Evolutionary conservation across 2,329 filamentous ascomycete genomes (phyloP), one percentile per base, ranked within the genome.

Genomic region (Teratosphaeria destructans): DNA sequence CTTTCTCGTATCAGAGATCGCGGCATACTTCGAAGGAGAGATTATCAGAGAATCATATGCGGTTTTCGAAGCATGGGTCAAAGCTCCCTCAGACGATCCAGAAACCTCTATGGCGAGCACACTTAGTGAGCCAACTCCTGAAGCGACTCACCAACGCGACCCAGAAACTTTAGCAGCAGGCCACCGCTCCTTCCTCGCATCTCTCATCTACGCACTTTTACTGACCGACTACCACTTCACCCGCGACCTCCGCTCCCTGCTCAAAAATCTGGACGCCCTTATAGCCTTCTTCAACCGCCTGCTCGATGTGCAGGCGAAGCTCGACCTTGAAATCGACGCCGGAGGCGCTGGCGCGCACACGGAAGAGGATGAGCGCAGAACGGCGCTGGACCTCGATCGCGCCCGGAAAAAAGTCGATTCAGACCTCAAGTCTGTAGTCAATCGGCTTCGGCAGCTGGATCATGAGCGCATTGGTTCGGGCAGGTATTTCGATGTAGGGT

Each of bases 21-120:
- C 93, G 65, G 85, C 85, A 3, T 97, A 95, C 68, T 85, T 97
- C 53, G 93, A 96, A 72, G 90, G 89, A 1, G 91, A 96, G 69
- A 86, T 97, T 6, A 86, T 96, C 14, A 84, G 86, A 61, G 85
- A 86, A 35, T 85, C 90, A 1, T 96, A 91, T 84, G 82, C 86
- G 16, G 85, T 88, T 57, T 92, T 97, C 66, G 83, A 88, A 57
- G 72, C 74, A 14, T 96, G 92, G 90, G 78, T 68, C 6, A 60
- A 64, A 11, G 39, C 60, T 26, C 63, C 67, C 1, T 56, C 60
- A 12, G 62, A 62, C n/a, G 52, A 43, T 5, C 14, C 53, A 11
- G 55, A 62, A 16, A 23, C 23, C 1, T 52, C 54, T 1, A 23
- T n/a, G n/a, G 49, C 39, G 5, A 56, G 47, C 27, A 12, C 43